Evolutionary conservation across 139 green algal species (phyloP).

Genomic region (Chlamydomonas asymmetrica): DNA sequence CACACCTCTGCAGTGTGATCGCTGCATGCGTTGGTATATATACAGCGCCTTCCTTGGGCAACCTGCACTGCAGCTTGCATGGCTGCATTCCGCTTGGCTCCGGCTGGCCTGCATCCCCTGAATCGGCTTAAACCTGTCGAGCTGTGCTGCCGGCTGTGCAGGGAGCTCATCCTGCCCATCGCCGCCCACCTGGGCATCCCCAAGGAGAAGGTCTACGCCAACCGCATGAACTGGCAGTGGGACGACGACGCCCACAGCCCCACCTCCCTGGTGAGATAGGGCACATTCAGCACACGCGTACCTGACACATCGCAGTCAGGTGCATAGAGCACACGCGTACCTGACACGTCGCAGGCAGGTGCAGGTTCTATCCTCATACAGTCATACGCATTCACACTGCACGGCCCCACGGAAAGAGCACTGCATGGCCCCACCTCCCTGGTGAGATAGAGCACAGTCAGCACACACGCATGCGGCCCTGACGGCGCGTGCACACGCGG

Average conservation of each 20-base stretch:
- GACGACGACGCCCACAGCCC: slow-evolving; percentile 54
- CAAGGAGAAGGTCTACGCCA: slow-evolving; percentile 62
- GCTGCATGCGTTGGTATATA: no score
- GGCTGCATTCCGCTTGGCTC: background rate
- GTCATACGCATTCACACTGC: no score
- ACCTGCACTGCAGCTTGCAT: no score
- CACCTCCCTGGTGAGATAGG: slow-evolving; percentile 42
- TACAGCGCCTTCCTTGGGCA: no score
- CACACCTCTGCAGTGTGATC: no score
- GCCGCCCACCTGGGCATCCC: slow-evolving; percentile 54
- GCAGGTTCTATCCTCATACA: background rate
- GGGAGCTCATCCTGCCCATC: slow-evolving; percentile 69
- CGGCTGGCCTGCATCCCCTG: no score
- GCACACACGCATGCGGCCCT: background rate
- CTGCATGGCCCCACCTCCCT: slow-evolving; percentile 47
- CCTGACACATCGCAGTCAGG: background rate
- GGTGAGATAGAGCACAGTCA: background rate
- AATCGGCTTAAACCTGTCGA: background rate
- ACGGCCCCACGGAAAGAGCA: no score
- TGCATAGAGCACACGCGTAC: background rate
- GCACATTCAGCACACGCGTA: background rate
- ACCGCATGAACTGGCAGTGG: slow-evolving; percentile 69
- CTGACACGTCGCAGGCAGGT: background rate
- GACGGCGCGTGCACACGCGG: background rate
- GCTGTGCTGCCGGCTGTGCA: slow-evolving; percentile 15